Conservation (phyloP, 202 grass and related monocot species). For the Cymbopogon flexuosus region DNA sequence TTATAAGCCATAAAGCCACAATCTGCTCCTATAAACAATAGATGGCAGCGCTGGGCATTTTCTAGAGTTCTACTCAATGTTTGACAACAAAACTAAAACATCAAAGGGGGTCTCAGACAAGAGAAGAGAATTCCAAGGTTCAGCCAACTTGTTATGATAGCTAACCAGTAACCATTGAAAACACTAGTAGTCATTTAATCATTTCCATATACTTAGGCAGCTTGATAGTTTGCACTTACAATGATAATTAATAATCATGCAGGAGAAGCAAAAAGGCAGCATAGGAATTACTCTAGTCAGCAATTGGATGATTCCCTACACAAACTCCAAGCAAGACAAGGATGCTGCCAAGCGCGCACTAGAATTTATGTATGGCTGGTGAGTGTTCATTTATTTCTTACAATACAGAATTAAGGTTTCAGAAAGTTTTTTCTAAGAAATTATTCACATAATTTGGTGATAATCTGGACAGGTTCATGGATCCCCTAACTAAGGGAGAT, state of each 20-base stretch:
- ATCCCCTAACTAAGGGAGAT: constrained; percentile 66
- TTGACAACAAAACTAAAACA: not conserved
- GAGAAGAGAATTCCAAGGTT: not conserved
- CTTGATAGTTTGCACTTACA: not conserved
- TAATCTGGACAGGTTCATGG: constrained; percentile 64
- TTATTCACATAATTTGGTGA: not conserved
- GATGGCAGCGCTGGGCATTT: not conserved
- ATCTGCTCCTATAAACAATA: constrained; percentile 12
- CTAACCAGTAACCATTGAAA: not conserved
- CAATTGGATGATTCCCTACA: constrained; percentile 64
- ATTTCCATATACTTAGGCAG: constrained; percentile 3
- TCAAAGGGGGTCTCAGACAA: not conserved
- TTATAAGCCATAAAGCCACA: constrained; percentile 1
- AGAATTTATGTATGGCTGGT: constrained; percentile 92
- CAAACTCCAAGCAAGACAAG: constrained; percentile 49
- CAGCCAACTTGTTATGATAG: not conserved
- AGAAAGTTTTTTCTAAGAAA: not conserved
- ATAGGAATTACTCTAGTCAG: constrained; percentile 62
- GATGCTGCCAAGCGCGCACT: constrained; percentile 52
- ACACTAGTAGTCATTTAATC: not conserved
- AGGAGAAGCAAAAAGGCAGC: constrained; percentile 58
- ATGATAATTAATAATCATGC: constrained; percentile 9
- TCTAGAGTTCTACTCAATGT: not conserved
- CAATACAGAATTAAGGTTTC: not conserved
- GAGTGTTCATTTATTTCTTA: constrained; percentile 30